Evolutionary conservation across 352 stramenopile genomes (phyloP).

Genomic region (Phytophthora quininea): DNA sequence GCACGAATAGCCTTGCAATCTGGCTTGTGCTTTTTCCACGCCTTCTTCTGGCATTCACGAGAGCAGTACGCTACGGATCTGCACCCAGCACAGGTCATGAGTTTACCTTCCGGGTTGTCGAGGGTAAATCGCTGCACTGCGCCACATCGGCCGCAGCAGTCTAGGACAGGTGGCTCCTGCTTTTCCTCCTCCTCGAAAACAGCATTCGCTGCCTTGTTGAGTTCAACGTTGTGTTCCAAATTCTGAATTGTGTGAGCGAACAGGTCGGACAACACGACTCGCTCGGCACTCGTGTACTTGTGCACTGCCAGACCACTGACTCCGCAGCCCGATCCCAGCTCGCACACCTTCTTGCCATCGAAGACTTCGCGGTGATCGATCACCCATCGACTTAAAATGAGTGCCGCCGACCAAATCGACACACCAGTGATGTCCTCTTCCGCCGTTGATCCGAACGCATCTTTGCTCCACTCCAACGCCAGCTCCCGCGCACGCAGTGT

Average conservation of each 20-base stretch:
- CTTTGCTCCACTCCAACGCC: constrained; percentile 83
- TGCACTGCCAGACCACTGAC: constrained; percentile 80
- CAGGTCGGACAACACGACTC: constrained; percentile 85
- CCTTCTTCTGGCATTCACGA: constrained; percentile 85
- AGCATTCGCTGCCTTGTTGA: constrained; percentile 59
- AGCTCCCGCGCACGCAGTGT: constrained; percentile 79
- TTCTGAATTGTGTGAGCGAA: constrained; percentile 87
- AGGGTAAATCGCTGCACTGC: constrained; percentile 74
- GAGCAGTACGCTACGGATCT: constrained; percentile 82
- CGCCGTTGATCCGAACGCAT: constrained; percentile 78
- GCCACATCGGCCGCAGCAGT: constrained; percentile 73
- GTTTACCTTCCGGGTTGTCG: constrained; percentile 87
- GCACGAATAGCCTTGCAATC: constrained; percentile 77
- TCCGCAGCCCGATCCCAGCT: constrained; percentile 85
- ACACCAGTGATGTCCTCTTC: constrained; percentile 89
- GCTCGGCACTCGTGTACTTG: constrained; percentile 76
- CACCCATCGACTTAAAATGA: constrained; percentile 86
- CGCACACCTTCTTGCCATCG: constrained; percentile 76
- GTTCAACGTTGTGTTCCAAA: constrained; percentile 75
- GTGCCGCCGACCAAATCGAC: constrained; percentile 88
- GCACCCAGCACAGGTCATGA: constrained; percentile 86
- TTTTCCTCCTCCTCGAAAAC: constrained; percentile 30
- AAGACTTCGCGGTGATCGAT: constrained; percentile 72
- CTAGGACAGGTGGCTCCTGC: constrained; percentile 30
- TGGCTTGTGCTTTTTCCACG: constrained; percentile 86